Base-by-base conservation (phyloP, 129 eudicot species). In the Heracleum sosnowskyi region DNA sequence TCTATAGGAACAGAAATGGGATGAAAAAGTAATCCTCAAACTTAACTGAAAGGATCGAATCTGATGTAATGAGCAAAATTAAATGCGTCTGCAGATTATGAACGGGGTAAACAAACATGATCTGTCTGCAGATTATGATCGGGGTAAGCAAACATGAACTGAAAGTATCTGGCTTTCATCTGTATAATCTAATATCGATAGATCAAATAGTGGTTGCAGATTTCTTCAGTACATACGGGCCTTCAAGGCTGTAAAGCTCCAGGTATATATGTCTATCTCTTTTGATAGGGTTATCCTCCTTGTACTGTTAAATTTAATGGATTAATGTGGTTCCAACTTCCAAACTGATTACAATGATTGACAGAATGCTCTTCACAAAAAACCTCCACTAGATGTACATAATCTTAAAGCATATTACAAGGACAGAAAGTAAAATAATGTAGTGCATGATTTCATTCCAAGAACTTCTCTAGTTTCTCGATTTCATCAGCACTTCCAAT, bases 401-500 rank as follows among this genome's bases (percentile, higher is more conserved):
- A 28, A 31, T 28, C 71, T 28, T 64, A 31, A 64, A 28, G 22
- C 16, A 73, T 26, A 29, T 26, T 28, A 40, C 6, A 18, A 26
- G 47, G 37, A 24, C 7, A 42, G 15, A 73, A 64, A 2, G 71
- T 12, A 64, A 31, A 64, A 29, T 4, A 28, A 8, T 42, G 53
- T 13, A 28, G 34, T 26, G 77, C 40, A 35, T 42, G 47, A 44
- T 51, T 41, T 86, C 82, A 86, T 29, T 90, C 90, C 83, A 95
- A 81, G 80, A 88, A 95, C 45, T 83, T 80, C 81, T 85, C 89
- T 78, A 90, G 86, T 69, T 90, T 95, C 47, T 88, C 94, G 4
- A 90, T 79, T 78, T 95, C 98, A 71, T 91, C 97, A 18, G 89
- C 88, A 88, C 97, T 91, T 79, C 98, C 98, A 37, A 91, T 86